Percentiles rank a stretch among this genome's conserved stretches.
Evolutionary conservation across 176 grass and related monocot genomes (phyloP).

Genomic region (Triticum dicoccoides): DNA sequence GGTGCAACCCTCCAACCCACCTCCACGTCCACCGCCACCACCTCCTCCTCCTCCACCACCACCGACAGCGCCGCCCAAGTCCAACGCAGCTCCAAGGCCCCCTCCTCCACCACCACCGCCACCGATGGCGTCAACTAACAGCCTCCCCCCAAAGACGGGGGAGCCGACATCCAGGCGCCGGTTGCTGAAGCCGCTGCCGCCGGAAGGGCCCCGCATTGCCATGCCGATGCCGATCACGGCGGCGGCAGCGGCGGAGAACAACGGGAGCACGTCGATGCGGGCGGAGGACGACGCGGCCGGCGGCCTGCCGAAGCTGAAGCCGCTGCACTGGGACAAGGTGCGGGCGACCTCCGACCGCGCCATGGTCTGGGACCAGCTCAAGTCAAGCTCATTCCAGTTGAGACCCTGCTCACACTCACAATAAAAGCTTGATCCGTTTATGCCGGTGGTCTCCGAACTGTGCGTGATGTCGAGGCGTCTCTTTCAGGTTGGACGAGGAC

Average conservation of each 20-base stretch:
- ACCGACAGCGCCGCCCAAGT: conserved; percentile 29
- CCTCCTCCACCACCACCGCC: conserved; percentile 48
- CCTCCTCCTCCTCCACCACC: conserved; percentile 23
- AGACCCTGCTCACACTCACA: conserved; percentile 25
- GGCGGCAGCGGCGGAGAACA: conserved; percentile 34
- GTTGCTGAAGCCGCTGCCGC: conserved; percentile 77
- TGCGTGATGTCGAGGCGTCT: conserved; percentile 15
- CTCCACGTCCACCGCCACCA: conserved; percentile 38
- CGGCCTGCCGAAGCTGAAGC: conserved; percentile 76
- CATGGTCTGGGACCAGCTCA: conserved; percentile 98
- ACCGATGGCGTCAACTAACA: conserved; percentile 28
- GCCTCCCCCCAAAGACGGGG: background rate
- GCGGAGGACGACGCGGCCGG: conserved; percentile 28
- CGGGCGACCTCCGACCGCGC: conserved; percentile 84
- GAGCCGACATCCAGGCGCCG: conserved; percentile 60
- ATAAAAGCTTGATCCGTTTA: background rate
- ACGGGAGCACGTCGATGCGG: conserved; percentile 36
- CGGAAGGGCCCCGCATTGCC: conserved; percentile 62
- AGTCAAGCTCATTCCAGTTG: conserved; percentile 99
- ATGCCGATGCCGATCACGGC: conserved; percentile 55
- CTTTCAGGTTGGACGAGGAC: conserved; percentile 87
- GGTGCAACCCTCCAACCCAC: conserved; percentile 37
- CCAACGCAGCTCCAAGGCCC: conserved; percentile 20
- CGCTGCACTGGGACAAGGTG: conserved; percentile 99
- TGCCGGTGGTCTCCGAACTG: background rate